Evolutionary conservation across 2,329 filamentous ascomycete genomes (phyloP).

Genomic region (Incumbomyces delicatus): DNA sequence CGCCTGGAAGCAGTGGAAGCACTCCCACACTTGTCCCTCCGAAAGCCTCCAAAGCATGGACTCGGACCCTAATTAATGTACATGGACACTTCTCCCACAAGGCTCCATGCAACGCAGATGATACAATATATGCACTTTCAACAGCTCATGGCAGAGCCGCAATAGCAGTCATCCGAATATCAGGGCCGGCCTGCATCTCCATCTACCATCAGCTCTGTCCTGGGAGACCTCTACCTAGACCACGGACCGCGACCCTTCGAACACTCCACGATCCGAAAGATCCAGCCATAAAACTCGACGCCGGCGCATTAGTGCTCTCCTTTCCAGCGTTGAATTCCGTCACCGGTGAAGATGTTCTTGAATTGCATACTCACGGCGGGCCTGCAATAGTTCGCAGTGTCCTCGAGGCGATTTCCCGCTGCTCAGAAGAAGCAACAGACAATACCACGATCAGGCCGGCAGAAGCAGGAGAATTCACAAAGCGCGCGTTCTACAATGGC

Average conservation of each 20-base stretch:
- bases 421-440: conserved; percentile 12
- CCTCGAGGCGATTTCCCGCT: conserved; percentile 59
- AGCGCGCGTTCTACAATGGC: conserved; percentile 78
- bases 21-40: too few species aligned
- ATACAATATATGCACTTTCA: conserved; percentile 85
- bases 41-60: too few species aligned
- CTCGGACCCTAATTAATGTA: too few species aligned
- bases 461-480: conserved; percentile 91
- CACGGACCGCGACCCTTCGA: conserved; percentile 60
- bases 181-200: conserved; percentile 64
- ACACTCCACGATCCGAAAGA: conserved; percentile 55
- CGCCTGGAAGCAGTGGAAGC: too few species aligned
- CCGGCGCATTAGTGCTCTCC: conserved; percentile 68
- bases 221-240: conserved; percentile 41
- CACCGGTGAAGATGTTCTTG: conserved; percentile 85
- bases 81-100: neutral
- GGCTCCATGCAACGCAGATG: conserved; percentile 1
- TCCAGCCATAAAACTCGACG: conserved; percentile 51
- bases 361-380: conserved; percentile 90
- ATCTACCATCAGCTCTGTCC: conserved; percentile 59
- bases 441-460: conserved; percentile 62
- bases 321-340: conserved; percentile 74
- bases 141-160: conserved; percentile 77
- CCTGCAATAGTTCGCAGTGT: conserved; percentile 81
- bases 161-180: conserved; percentile 82